Percentiles rank a stretch among this genome's conserved stretches.
Evolutionary conservation across 2,329 filamentous ascomycete species (phyloP).

Genomic region (Calcarisporium arbuscula): DNA sequence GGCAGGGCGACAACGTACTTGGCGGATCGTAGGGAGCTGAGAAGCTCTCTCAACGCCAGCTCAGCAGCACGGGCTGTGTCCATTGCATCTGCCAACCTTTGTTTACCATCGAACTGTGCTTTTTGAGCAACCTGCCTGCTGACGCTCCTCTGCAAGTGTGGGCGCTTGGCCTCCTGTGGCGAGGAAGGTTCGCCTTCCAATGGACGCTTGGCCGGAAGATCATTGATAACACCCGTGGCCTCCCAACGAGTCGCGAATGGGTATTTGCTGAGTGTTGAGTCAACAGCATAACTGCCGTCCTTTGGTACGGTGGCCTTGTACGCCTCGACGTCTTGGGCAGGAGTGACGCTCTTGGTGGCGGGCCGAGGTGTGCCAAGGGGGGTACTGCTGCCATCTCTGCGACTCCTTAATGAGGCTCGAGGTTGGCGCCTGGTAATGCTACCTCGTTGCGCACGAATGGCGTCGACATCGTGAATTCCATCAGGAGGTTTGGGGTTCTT

Average conservation of each 20-base stretch:
- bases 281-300: slow-evolving; percentile 35
- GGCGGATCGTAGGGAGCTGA: slow-evolving; percentile 76
- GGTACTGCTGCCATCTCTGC: slow-evolving; percentile 55
- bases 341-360: slow-evolving; percentile 29
- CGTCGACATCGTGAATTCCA: slow-evolving; percentile 83
- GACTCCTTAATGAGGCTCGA: slow-evolving; percentile 54
- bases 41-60: slow-evolving; percentile 74
- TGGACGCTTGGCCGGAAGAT: slow-evolving; percentile 46
- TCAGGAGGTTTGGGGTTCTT: slow-evolving; percentile 86
- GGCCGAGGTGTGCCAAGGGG: slow-evolving; percentile 45
- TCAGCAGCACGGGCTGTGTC: slow-evolving; percentile 82
- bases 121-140: slow-evolving; percentile 50
- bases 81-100: slow-evolving; percentile 59
- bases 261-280: slow-evolving; percentile 47
- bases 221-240: slow-evolving; percentile 70
- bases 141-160: slow-evolving; percentile 32
- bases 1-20: slow-evolving; percentile 65
- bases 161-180: slow-evolving; percentile 29
- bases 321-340: slow-evolving; percentile 30
- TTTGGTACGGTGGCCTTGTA: slow-evolving; percentile 32
- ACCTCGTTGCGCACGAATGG: slow-evolving; percentile 76
- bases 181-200: slow-evolving; percentile 27
- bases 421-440: slow-evolving; percentile 83
- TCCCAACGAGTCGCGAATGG: slow-evolving; percentile 63
- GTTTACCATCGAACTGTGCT: slow-evolving; percentile 56